Evolutionary conservation across 208 protist genomes (phyloP), one percentile per base, ranked within the genome.

Genomic region (Leishmania braziliensis): DNA sequence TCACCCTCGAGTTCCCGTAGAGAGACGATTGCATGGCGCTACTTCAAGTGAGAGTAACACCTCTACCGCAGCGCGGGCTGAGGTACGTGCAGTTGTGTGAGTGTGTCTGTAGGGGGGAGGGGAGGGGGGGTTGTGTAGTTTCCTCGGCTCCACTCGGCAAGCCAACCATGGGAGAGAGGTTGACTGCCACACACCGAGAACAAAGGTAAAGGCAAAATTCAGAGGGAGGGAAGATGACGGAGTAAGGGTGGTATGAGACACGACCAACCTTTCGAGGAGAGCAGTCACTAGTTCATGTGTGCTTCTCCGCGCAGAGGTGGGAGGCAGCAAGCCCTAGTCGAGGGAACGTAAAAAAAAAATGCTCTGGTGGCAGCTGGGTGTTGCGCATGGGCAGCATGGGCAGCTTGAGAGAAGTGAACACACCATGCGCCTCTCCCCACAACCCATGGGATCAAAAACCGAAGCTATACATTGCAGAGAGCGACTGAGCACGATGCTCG

Each of bases 11-110:
- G 29, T 76, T 90, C 12, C 80, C 79, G 71, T 93, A 96, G 8
- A 96, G 85, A 18, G 88, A 88, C 0, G 93, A 96, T 33, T 90
- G 90, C 93, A 96, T 96, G 18, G 50, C 29, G 9, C 23, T 12
- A 29, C 9, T 14, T 6, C 68, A 73, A 53, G 20, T 36, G 0
- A 14, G 26, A 50, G 39, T 12, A 51, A 9, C 20, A 46, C 33
- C 23, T 50, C 68, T 26, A 54, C 3, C 18, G 3, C 26, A 54
- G 23, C 18, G 26, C 23, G 3, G 16, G 5, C 3, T 26, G 66
- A 16, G 62, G 29, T 20, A 14, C 29, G 29, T 68, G 10, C 62
- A 68, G 29, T 39, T 68, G 62, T 12, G 33, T 3, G 9, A 20
- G 62, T 68, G 62, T 0, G 0, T n/a, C 18, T 39, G 14, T 10